These are phyloP conservation scores for Quercus variabilis DNA, from an alignment of 306 rosid species.

Conservation along the genomic window DNA sequence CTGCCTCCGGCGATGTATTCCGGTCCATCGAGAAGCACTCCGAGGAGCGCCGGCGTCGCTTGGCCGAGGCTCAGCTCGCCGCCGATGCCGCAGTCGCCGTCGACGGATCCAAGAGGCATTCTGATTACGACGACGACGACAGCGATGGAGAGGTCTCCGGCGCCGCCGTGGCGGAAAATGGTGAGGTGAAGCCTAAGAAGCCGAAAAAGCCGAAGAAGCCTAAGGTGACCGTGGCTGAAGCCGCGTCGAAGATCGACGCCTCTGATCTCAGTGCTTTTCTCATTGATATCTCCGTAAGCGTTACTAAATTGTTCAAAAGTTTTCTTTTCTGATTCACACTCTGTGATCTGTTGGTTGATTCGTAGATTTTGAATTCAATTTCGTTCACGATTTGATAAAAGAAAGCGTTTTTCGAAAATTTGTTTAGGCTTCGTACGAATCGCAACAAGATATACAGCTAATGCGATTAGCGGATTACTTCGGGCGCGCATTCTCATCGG, in stretches of 20 bases:
- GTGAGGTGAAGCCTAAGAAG: constrained; percentile 38
- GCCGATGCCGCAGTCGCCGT: not conserved
- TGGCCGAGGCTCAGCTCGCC: constrained; percentile 30
- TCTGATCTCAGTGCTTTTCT: constrained; percentile 51
- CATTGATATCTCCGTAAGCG: constrained; percentile 55
- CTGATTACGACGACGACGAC: constrained; percentile 21
- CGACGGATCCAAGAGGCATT: constrained; percentile 42
- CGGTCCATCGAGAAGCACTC: constrained; percentile 45
- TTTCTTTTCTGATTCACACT: not conserved
- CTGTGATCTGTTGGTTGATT: constrained; percentile 18
- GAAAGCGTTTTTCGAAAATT: not conserved
- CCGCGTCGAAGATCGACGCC: constrained; percentile 52
- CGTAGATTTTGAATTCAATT: constrained; percentile 4
- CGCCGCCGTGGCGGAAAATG: constrained; percentile 16
- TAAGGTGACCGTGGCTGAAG: constrained; percentile 56
- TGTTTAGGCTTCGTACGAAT: constrained; percentile 51
- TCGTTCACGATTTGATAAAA: not conserved
- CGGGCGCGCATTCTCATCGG: constrained; percentile 62
- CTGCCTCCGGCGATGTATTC: constrained; percentile 31
- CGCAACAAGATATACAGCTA: constrained; percentile 60
- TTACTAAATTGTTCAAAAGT: not conserved
- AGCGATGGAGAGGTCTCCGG: constrained; percentile 27
- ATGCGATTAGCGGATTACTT: constrained; percentile 78
- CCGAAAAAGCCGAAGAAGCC: constrained; percentile 50
- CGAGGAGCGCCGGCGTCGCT: constrained; percentile 44